These are phyloP conservation scores for Heliamphora ciliata DNA, from an alignment of 179 eudicot genomes.

Conservation along the genomic window DNA sequence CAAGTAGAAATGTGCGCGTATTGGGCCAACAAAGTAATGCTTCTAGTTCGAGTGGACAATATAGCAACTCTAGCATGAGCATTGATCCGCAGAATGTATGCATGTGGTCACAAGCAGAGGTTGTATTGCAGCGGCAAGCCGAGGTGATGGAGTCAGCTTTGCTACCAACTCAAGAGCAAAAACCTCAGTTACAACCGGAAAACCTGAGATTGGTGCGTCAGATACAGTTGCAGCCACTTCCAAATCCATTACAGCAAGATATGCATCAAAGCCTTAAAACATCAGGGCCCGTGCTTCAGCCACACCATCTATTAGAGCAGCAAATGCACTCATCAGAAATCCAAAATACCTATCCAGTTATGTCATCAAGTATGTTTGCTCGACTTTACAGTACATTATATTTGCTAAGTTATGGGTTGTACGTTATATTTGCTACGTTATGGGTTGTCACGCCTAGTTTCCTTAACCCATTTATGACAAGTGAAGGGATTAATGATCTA, in stretches of 20 bases:
- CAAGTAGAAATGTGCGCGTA: conserved; percentile 28
- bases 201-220: conserved; percentile 60
- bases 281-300: conserved; percentile 55
- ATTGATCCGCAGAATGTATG: conserved; percentile 44
- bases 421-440: too few species aligned
- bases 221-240: conserved; percentile 57
- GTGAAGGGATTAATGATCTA: too few species aligned
- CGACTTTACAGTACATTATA: not conserved
- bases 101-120: conserved; percentile 49
- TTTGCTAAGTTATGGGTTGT: not conserved
- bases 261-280: conserved; percentile 64
- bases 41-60: conserved; percentile 39
- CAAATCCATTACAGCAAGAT: conserved; percentile 48
- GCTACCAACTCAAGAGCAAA: conserved; percentile 21
- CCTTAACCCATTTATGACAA: too few species aligned
- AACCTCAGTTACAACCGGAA: conserved; percentile 32
- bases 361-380: conserved; percentile 48
- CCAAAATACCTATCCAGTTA: conserved; percentile 52
- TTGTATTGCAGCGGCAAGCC: conserved; percentile 41
- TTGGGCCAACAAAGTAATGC: conserved; percentile 41
- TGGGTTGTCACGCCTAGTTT: too few species aligned
- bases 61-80: conserved; percentile 45
- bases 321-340: conserved; percentile 56
- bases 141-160: conserved; percentile 25
- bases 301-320: conserved; percentile 54